Conservation (phyloP, 2,329 filamentous ascomycete genomes). For the Neodidymelliopsis sp. region DNA sequence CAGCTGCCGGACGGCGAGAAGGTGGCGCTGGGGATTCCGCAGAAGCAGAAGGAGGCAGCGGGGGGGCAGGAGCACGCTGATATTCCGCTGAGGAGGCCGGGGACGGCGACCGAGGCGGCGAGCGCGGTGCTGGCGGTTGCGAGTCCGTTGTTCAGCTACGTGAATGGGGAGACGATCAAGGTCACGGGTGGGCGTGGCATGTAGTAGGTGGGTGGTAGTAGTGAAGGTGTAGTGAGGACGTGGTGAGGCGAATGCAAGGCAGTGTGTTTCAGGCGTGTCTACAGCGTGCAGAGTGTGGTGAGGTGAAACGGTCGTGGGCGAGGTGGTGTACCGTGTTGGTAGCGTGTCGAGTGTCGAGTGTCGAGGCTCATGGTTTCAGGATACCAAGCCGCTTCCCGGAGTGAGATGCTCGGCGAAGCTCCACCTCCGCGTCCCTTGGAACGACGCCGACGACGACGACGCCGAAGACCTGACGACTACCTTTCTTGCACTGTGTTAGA, state of each 20-base stretch:
- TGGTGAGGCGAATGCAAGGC: not conserved
- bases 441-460: slow-evolving; percentile 3
- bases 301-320: slow-evolving; percentile 1
- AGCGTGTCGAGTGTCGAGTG: slow-evolving; percentile 4
- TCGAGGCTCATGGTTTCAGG: slow-evolving; percentile 21
- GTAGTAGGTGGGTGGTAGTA: slow-evolving; percentile 47
- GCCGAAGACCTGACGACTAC: slow-evolving; percentile 6
- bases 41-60: slow-evolving; percentile 52
- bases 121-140: slow-evolving; percentile 78
- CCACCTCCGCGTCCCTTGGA: slow-evolving; percentile 14
- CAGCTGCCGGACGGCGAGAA: slow-evolving; percentile 73
- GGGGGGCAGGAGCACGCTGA: slow-evolving; percentile 61
- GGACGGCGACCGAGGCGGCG: slow-evolving; percentile 81
- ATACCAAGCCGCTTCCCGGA: slow-evolving; percentile 17
- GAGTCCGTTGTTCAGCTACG: slow-evolving; percentile 84
- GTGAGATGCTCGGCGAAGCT: slow-evolving; percentile 7
- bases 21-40: slow-evolving; percentile 53
- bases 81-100: slow-evolving; percentile 80
- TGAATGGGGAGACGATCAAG: slow-evolving; percentile 85
- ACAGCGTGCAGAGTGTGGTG: not conserved
- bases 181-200: slow-evolving; percentile 79
- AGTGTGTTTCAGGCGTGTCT: not conserved
- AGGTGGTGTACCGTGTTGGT: not conserved
- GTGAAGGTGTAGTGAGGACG: slow-evolving; percentile 20
- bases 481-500: slow-evolving; percentile 14